These are phyloP conservation scores for Diospyros lotus DNA, from an alignment of 148 eudicot species.

Conservation along the genomic window DNA sequence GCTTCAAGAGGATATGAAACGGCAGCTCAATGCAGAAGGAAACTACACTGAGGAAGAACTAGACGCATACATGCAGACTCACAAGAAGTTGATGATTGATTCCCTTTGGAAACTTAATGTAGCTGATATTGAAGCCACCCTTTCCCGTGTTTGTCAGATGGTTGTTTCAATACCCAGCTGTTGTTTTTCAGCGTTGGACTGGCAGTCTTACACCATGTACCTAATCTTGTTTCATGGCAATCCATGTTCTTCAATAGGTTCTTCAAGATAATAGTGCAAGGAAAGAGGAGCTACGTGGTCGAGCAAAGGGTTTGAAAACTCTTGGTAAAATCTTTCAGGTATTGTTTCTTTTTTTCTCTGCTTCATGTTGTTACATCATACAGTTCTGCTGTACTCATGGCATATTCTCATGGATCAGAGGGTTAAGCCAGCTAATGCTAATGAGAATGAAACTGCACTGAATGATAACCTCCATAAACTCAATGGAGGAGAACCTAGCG, in stretches of 20 bases:
- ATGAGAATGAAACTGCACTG: conserved; percentile 40
- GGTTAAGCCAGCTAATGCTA: conserved; percentile 50
- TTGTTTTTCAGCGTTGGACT: conserved; percentile 6
- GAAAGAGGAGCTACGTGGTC: conserved; percentile 86
- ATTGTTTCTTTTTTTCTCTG: conserved; percentile 6
- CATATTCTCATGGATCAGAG: conserved; percentile 27
- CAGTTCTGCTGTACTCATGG: neutral
- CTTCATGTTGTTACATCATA: neutral
- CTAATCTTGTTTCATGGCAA: conserved; percentile 16
- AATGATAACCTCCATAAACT: conserved; percentile 42
- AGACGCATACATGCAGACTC: conserved; percentile 86
- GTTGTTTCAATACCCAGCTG: conserved; percentile 32
- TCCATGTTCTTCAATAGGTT: conserved; percentile 41
- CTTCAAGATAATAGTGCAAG: conserved; percentile 78
- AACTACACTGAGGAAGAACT: conserved; percentile 87
- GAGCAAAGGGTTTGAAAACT: conserved; percentile 91
- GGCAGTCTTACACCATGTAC: neutral
- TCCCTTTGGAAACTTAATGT: conserved; percentile 99
- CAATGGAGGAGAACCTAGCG: conserved; percentile 48
- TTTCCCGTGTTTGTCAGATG: conserved; percentile 94
- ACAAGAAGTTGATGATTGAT: conserved; percentile 94
- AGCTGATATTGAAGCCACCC: conserved; percentile 89
- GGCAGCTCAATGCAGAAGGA: conserved; percentile 82
- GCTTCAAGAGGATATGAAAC: conserved; percentile 96
- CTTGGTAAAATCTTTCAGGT: conserved; percentile 98